Evolutionary conservation across 495 filamentous ascomycete genomes (phyloP), one percentile per base, ranked within the genome.

Genomic region (Hypoxylon fragiforme): DNA sequence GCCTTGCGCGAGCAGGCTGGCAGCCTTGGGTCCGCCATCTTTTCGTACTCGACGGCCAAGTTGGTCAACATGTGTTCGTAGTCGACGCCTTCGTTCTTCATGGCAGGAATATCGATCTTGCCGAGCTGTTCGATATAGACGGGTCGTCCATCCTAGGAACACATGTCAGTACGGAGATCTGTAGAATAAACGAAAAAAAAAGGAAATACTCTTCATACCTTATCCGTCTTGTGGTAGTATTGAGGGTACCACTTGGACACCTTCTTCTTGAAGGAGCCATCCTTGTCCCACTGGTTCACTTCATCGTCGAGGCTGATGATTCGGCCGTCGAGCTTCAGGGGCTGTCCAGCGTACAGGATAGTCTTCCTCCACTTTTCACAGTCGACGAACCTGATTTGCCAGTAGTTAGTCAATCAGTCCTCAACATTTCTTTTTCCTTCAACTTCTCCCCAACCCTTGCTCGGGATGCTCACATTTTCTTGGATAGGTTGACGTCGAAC

Each of bases 211-310:
- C 14, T 41, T 32, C 47, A 14, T 73, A 94, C 92, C 80, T 95
- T 96, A 75, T 98, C 94, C 4, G 90, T 98, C 77, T 95, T 96
- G 81, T 98, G 94, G 72, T 98, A 98, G 78, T 94, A 98, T 77
- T 98, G 94, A 2, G 92, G 91, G 71, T 98, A 98, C 78, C 87
- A 97, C 69, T 92, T 74, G 76, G 91, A 94, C 37, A 98, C 81
- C 65, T 91, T 64, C 40, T 80, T 73, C 80, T 96, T 96, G 81
- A 97, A 95, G 19, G 74, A 78, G 71, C 65, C 65, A 32, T 67
- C 65, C 36, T 96, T 96, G 31, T 92, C 84, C 77, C 95, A 98
- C 44, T 75, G 86, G 37, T 78, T 78, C 45, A 89, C 80, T 13
- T 92, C 81, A 32, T 95, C 80, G 71, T 97, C 91, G n/a, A 95